Conservation (phyloP, 192 early-diverging fungal genomes). For the Obelidium mucronatum region DNA sequence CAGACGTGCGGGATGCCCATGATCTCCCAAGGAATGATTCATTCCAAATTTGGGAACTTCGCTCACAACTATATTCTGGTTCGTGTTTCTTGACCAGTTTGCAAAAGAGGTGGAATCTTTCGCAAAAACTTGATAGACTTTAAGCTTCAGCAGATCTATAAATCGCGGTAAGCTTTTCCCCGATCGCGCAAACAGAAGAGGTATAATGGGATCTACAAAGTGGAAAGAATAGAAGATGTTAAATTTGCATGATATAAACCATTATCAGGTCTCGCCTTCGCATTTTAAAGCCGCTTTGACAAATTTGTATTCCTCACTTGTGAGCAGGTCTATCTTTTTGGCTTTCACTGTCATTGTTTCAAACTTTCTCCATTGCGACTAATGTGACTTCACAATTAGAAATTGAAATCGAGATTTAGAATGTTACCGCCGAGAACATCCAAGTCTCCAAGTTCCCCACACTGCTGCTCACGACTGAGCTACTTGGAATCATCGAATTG, state of each 20-base stretch:
- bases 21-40: too few relatives aligned
- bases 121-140: background rate
- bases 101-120: too few relatives aligned
- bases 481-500: background rate
- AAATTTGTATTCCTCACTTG: background rate
- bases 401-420: too few relatives aligned
- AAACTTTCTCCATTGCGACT: background rate
- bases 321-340: background rate
- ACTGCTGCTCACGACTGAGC: background rate
- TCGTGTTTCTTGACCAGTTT: too few relatives aligned
- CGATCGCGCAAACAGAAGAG: background rate
- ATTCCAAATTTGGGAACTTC: too few relatives aligned
- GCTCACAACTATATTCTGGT: too few relatives aligned
- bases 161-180: background rate
- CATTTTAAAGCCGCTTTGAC: background rate
- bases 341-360: background rate
- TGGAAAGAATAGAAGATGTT: background rate
- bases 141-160: background rate
- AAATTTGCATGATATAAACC: background rate
- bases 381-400: background rate
- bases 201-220: background rate
- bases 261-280: background rate
- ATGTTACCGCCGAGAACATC: background rate
- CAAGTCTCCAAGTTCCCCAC: background rate
- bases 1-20: too few relatives aligned